A percentile compares a stretch with the other conserved stretches of the same genome.
phyloP scores from a whole-genome alignment of 2,329 filamentous ascomycete species.

The Sordariomycetes sp. region DNA sequence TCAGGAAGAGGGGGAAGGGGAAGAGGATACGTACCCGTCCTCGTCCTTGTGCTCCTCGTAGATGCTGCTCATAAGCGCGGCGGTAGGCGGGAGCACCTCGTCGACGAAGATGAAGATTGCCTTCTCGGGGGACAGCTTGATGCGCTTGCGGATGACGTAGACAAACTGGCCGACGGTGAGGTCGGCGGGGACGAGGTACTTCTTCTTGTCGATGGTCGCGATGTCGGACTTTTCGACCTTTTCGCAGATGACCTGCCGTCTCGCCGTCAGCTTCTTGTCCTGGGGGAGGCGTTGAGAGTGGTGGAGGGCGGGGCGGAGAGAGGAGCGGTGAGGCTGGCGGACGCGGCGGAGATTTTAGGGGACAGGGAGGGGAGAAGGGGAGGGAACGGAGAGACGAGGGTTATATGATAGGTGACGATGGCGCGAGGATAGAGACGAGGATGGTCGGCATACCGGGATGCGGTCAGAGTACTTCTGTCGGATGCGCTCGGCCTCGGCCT shows the following conservation, averaged over 20 bases:
- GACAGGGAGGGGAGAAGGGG: neutral
- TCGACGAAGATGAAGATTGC: constrained; percentile 99
- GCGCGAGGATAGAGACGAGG: constrained; percentile 6
- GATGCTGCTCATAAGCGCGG: constrained; percentile 97
- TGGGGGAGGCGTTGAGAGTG: neutral
- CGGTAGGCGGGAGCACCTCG: constrained; percentile 90
- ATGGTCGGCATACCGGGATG: constrained; percentile 71
- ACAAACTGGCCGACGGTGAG: constrained; percentile 98
- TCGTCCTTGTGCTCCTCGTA: constrained; percentile 97
- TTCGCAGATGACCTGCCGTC: constrained; percentile 83
- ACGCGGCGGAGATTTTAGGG: neutral
- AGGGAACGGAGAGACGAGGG: neutral
- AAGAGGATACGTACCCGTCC: constrained; percentile 45
- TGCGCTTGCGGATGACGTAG: constrained; percentile 99
- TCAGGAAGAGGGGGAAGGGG: neutral
- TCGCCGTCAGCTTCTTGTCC: neutral
- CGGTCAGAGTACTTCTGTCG: constrained; percentile 98
- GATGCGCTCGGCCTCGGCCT: constrained; percentile 98
- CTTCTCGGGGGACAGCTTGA: constrained; percentile 99
- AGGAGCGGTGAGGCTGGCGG: neutral
- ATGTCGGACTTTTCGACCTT: constrained; percentile 99
- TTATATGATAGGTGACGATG: neutral
- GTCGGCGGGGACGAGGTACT: constrained; percentile 95
- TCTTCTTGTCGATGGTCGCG: constrained; percentile 99
- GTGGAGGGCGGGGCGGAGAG: neutral